These are phyloP conservation scores for Citrus cavaleriei DNA, from an alignment of 345 rosid species.

Conservation along the genomic window DNA sequence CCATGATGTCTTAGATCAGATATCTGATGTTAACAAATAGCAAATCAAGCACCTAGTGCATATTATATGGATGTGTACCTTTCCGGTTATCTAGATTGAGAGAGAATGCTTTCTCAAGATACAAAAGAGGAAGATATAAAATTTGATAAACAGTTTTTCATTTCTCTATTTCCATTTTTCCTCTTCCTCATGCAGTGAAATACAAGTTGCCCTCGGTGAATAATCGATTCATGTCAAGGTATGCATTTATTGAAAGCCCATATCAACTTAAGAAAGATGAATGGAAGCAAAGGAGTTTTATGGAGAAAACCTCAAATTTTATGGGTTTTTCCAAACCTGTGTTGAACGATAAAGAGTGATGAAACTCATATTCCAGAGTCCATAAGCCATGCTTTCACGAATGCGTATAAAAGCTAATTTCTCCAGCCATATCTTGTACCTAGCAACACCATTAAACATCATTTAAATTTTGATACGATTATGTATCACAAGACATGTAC, in stretches of 20 bases:
- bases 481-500: background rate
- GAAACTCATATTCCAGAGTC: constrained; percentile 46
- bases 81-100: background rate
- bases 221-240: background rate
- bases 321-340: constrained; percentile 32
- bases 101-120: background rate
- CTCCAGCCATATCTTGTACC: constrained; percentile 49
- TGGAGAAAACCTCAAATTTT: background rate
- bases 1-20: background rate
- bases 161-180: background rate
- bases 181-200: background rate
- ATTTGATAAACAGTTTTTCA: background rate
- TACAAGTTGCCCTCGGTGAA: background rate
- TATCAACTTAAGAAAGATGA: background rate
- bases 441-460: constrained; percentile 17
- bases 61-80: background rate
- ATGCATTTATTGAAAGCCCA: background rate
- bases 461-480: background rate
- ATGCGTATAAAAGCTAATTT: constrained; percentile 33
- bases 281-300: background rate
- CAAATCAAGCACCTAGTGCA: background rate
- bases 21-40: background rate
- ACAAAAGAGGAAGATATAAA: background rate
- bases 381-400: constrained; percentile 40
- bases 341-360: constrained; percentile 38